Evolutionary conservation across 495 filamentous ascomycete species (phyloP).

Genomic region (Tuber aestivum): DNA sequence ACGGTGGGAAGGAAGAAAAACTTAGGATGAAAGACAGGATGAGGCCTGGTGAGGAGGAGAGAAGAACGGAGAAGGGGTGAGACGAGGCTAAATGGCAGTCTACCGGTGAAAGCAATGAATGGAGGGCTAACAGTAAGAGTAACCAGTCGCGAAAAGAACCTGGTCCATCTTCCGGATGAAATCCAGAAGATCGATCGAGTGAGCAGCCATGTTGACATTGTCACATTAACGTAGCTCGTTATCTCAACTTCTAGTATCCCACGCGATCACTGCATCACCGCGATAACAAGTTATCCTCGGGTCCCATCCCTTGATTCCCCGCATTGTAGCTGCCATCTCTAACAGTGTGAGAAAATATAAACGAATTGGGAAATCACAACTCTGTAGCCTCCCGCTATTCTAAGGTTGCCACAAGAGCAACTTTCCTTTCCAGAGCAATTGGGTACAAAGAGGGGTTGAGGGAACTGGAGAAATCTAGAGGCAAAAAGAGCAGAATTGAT

Average conservation of each 20-base stretch:
- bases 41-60: too few species aligned
- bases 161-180: too few species aligned
- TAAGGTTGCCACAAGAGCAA: neutral
- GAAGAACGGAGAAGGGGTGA: too few species aligned
- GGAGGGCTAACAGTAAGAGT: too few species aligned
- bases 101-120: too few species aligned
- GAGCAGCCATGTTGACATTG: neutral
- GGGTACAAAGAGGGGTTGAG: neutral
- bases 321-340: neutral
- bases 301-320: neutral
- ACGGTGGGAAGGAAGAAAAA: too few species aligned
- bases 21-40: too few species aligned
- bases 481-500: neutral
- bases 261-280: neutral
- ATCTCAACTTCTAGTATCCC: neutral
- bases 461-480: neutral
- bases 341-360: neutral
- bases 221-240: neutral
- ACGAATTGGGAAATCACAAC: neutral
- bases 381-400: neutral
- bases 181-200: neutral
- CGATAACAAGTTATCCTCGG: neutral
- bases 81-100: too few species aligned
- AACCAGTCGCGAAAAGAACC: too few species aligned
- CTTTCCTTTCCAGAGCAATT: neutral